Evolutionary conservation across 116 monocot species (phyloP).

Genomic region (Papilionanthe hybrid): DNA sequence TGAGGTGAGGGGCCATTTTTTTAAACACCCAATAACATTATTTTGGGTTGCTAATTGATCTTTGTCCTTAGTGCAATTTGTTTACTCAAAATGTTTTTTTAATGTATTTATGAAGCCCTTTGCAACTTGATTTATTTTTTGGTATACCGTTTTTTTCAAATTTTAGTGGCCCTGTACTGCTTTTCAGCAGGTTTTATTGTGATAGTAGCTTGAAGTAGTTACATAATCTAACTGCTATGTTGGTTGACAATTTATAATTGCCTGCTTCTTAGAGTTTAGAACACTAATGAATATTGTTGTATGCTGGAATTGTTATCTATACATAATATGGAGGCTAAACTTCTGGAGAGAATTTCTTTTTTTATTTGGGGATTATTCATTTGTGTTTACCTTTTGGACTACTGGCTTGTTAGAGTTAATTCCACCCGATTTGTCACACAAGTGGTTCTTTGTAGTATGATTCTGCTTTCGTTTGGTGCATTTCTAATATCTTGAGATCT

Average conservation of each 20-base stretch:
- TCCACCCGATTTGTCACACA: not conserved
- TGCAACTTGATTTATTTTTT: not conserved
- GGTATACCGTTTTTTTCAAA: not conserved
- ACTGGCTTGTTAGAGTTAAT: not conserved
- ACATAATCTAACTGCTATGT: not conserved
- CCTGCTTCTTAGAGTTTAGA: not conserved
- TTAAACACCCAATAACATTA: not conserved
- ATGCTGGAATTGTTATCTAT: not conserved
- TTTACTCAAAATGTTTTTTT: not conserved
- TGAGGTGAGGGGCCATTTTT: conserved; percentile 50
- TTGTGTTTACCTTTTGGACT: not conserved
- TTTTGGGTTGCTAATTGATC: not conserved
- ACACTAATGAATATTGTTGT: not conserved
- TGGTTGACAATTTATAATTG: not conserved
- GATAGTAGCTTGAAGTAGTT: not conserved
- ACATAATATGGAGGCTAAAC: not conserved
- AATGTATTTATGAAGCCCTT: not conserved
- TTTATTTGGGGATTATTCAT: not conserved
- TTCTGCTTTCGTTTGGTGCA: not conserved
- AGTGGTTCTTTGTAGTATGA: not conserved
- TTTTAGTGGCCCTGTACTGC: not conserved
- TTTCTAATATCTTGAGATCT: conserved; percentile 75
- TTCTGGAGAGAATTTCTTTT: not conserved
- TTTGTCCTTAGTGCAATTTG: not conserved
- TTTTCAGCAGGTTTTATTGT: not conserved